Conservation (phyloP, 805 yeast species). For the Candida takata region DNA sequence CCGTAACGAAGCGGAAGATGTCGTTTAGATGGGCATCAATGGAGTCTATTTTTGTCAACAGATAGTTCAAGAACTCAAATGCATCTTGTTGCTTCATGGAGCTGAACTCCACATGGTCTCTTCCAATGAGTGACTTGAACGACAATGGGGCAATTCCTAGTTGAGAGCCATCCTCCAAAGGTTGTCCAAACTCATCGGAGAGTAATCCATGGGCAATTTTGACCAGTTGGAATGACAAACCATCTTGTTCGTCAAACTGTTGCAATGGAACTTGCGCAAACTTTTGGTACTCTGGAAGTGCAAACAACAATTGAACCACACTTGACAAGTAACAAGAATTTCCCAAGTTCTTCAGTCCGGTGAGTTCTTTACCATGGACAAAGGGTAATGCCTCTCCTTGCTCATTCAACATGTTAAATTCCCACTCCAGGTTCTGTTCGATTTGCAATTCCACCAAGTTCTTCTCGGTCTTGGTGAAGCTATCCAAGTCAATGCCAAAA, state of each 20-base stretch:
- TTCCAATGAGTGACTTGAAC: slow-evolving; percentile 72
- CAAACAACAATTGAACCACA: slow-evolving; percentile 64
- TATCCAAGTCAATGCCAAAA: slow-evolving; percentile 60
- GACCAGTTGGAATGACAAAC: slow-evolving; percentile 65
- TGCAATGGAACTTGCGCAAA: slow-evolving; percentile 25
- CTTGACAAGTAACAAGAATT: slow-evolving; percentile 89
- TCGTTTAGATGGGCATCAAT: slow-evolving; percentile 33
- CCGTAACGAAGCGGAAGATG: slow-evolving; percentile 56
- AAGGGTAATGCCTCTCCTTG: slow-evolving; percentile 60
- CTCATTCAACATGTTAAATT: slow-evolving; percentile 70
- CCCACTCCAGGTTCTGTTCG: slow-evolving; percentile 92
- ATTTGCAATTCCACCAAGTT: slow-evolving; percentile 82
- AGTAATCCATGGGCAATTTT: slow-evolving; percentile 75
- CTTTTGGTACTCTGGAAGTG: slow-evolving; percentile 26
- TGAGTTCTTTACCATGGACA: slow-evolving; percentile 66
- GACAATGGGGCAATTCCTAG: slow-evolving; percentile 70
- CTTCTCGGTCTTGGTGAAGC: slow-evolving; percentile 70
- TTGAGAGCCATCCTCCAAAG: slow-evolving; percentile 48
- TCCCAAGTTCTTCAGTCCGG: slow-evolving; percentile 87
- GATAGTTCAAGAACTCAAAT: slow-evolving; percentile 72
- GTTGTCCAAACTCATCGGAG: slow-evolving; percentile 66
- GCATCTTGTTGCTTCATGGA: slow-evolving; percentile 94
- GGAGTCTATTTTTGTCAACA: slow-evolving; percentile 56
- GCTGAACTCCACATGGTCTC: slow-evolving; percentile 72
- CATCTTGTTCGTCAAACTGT: slow-evolving; percentile 36